A percentile compares a stretch with the other conserved stretches of the same genome.
These are phyloP conservation scores for Athelia psychrophila DNA, from an alignment of 1,284 basidiomycete species.

Conservation along the genomic window DNA sequence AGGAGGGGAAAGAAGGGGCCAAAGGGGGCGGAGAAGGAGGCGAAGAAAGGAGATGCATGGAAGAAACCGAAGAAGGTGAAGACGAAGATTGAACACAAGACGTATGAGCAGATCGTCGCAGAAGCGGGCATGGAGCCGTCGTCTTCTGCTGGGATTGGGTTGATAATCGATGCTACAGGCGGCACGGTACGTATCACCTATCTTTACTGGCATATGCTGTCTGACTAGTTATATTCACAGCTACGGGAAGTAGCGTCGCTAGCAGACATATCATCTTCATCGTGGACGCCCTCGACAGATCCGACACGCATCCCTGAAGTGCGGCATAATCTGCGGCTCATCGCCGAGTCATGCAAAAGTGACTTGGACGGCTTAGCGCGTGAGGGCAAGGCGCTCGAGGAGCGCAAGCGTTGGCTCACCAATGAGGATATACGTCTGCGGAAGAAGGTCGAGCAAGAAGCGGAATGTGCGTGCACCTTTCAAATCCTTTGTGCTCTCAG, in stretches of 20 bases:
- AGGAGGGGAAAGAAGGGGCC: constrained; percentile 46
- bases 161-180: constrained; percentile 93
- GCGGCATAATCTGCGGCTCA: constrained; percentile 89
- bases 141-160: constrained; percentile 60
- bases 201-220: constrained; percentile 5
- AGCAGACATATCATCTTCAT: constrained; percentile 72
- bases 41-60: constrained; percentile 67
- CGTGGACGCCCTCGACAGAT: constrained; percentile 85
- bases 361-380: constrained; percentile 86
- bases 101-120: constrained; percentile 91
- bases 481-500: constrained; percentile 2
- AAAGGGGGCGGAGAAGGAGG: constrained; percentile 51
- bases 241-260: constrained; percentile 81
- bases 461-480: constrained; percentile 53
- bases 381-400: constrained; percentile 83
- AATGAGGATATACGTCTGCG: constrained; percentile 70
- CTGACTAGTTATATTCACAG: constrained; percentile 34
- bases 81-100: constrained; percentile 86
- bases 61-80: constrained; percentile 84
- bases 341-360: constrained; percentile 77
- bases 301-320: constrained; percentile 90
- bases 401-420: constrained; percentile 72
- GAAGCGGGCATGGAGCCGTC: constrained; percentile 68
- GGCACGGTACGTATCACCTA: constrained; percentile 62
- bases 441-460: constrained; percentile 70